Evolutionary conservation across 208 protist species (phyloP).

Genomic region (Crithidia bombi): DNA sequence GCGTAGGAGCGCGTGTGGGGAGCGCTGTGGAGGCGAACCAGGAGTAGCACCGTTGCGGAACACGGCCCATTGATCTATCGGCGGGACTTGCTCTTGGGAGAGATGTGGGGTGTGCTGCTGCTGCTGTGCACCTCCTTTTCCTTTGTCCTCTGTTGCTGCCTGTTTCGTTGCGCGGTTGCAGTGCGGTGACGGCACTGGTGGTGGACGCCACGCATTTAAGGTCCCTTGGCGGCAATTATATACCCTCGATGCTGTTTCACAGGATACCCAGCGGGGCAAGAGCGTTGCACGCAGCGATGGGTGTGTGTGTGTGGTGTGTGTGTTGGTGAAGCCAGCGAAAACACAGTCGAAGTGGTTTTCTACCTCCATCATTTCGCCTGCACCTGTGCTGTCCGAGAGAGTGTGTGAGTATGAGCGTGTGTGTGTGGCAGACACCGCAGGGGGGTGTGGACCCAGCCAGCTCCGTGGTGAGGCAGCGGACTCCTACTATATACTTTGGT

Average conservation of each 20-base stretch:
- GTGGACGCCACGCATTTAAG: slow-evolving; percentile 24
- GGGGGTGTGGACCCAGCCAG: neutral
- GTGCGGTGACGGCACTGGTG: no score
- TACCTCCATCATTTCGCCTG: slow-evolving; percentile 29
- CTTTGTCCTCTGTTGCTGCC: neutral
- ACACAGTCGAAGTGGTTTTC: slow-evolving; percentile 35
- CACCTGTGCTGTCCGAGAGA: slow-evolving; percentile 39
- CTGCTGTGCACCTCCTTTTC: neutral
- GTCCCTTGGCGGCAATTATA: slow-evolving; percentile 45
- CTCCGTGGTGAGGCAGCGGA: slow-evolving; percentile 40
- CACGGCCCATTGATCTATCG: slow-evolving; percentile 29
- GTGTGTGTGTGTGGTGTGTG: neutral
- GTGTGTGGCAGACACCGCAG: slow-evolving; percentile 4
- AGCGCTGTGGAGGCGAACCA: slow-evolving; percentile 5
- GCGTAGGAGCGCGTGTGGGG: neutral
- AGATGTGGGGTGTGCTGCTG: neutral
- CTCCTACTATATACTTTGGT: slow-evolving; percentile 25
- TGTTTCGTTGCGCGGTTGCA: neutral
- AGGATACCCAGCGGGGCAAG: slow-evolving; percentile 52
- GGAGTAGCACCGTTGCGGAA: slow-evolving; percentile 36
- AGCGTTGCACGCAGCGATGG: neutral
- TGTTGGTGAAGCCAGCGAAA: slow-evolving; percentile 25
- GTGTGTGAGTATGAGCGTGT: neutral
- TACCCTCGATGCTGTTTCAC: slow-evolving; percentile 34
- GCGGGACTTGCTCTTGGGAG: slow-evolving; percentile 31